Evolutionary conservation across 192 early-diverging fungal species (phyloP).

Genomic region (Gaertneriomyces semiglobifer): DNA sequence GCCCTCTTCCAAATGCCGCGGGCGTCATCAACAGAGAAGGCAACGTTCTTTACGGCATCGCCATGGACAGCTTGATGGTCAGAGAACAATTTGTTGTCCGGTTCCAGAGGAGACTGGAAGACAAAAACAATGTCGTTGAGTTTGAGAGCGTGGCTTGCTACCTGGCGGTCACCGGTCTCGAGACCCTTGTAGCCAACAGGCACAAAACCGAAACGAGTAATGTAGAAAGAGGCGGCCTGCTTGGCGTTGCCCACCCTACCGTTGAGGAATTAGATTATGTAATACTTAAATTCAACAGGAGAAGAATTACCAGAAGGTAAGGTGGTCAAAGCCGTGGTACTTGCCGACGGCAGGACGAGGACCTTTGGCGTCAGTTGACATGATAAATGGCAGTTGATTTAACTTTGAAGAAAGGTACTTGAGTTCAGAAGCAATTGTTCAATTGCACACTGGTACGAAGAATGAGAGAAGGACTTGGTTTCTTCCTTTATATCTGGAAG

Average conservation of each 20-base stretch:
- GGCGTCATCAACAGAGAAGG: constrained; percentile 84
- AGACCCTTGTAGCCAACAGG: constrained; percentile 91
- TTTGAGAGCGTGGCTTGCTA: constrained; percentile 82
- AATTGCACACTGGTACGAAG: too few relatives aligned
- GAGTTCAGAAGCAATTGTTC: too few relatives aligned
- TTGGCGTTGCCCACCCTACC: constrained; percentile 85
- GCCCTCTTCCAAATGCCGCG: constrained; percentile 77
- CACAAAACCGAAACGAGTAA: constrained; percentile 89
- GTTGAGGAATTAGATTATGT: too few relatives aligned
- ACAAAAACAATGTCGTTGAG: constrained; percentile 80
- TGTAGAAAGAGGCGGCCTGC: constrained; percentile 92
- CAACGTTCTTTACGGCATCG: constrained; percentile 92
- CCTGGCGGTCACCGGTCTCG: constrained; percentile 86
- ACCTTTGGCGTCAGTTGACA: constrained; percentile 27
- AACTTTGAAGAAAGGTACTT: too few relatives aligned
- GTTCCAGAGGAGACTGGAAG: constrained; percentile 88
- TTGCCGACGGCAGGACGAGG: constrained; percentile 60
- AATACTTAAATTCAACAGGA: background rate
- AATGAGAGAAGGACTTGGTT: too few relatives aligned
- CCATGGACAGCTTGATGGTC: constrained; percentile 60
- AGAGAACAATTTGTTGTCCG: constrained; percentile 63
- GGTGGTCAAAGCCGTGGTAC: constrained; percentile 74
- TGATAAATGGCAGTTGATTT: background rate
- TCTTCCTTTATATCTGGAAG: too few relatives aligned
- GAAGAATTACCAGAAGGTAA: constrained; percentile 65